Evolutionary conservation across 176 grass and related monocot genomes (phyloP), one percentile per base, ranked within the genome.

Genomic region (Luzula sylvatica): DNA sequence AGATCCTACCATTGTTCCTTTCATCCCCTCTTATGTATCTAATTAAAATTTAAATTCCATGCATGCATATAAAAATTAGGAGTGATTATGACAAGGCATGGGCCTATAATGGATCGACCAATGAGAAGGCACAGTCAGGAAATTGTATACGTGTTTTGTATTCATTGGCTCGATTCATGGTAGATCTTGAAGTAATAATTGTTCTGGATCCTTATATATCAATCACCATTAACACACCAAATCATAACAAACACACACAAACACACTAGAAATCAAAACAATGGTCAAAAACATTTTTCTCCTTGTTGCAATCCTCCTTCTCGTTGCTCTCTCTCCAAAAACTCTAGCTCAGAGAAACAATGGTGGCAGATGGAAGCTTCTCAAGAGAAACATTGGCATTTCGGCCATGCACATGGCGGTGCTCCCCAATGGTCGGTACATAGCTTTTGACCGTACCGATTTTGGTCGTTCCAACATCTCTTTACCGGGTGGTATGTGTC

Each of bases 391-490:
- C 40, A 57, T 66, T 3, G 71, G 71, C 24, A 51, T 75, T 26
- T 65, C 61, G 1, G 71, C 71, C 20, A 75, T 75, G 71, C 71
- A 75, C 61, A 49, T 55, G 11, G 51, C 61, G 27, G 15, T 66
- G 5, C 56, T 65, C 3, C 58, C 56, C 4, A 42, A 44, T 43
- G 57, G 38, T 18, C 27, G 43, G 28, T 12, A 65, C 7, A 38
- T 66, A 15, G 20, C 21, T 5, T 66, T 66, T 27, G 71, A 66
- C 19, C 61, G 61, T 25, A 75, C 71, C 3, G 42, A 58, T 21
- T 65, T 58, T 32, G 71, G 71, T 0, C 18, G 7, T 6, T 75
- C 61, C 3, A 56, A 51, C 3, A 46, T 75, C 51, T 50, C 61
- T 0, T 26, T 75, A 15, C 71, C 51, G 0, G 1, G 48, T 9